phyloP scores from a whole-genome alignment of 306 rosid species.

The Begonia fuchsioides region DNA sequence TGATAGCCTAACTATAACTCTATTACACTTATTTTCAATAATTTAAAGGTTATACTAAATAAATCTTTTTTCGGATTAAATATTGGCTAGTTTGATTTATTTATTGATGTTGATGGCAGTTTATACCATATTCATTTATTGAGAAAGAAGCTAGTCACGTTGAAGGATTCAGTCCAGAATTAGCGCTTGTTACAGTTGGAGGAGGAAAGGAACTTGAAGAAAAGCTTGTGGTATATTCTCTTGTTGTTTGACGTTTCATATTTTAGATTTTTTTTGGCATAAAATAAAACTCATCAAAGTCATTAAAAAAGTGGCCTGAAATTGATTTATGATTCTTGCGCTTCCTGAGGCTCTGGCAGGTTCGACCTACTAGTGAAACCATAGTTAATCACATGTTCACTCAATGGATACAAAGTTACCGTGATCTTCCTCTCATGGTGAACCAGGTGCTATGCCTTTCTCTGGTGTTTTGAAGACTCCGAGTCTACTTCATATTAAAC shows the following conservation, averaged over 20 bases:
- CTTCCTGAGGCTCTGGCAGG: slow-evolving; percentile 92
- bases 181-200: slow-evolving; percentile 83
- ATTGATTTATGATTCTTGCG: slow-evolving; percentile 67
- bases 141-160: slow-evolving; percentile 99
- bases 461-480: slow-evolving; percentile 1
- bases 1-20: too few relatives aligned
- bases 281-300: background rate
- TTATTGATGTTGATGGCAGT: slow-evolving; percentile 31
- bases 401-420: slow-evolving; percentile 93
- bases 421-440: slow-evolving; percentile 87
- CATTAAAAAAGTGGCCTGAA: slow-evolving; percentile 42
- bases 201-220: slow-evolving; percentile 99
- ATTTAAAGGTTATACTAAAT: too few relatives aligned
- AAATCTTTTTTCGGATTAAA: too few relatives aligned
- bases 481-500: slow-evolving; percentile 1
- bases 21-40: too few relatives aligned
- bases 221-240: slow-evolving; percentile 68
- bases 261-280: background rate
- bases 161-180: slow-evolving; percentile 92
- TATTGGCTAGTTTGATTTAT: background rate
- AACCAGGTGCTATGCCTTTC: slow-evolving; percentile 49
- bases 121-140: slow-evolving; percentile 85
- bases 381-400: slow-evolving; percentile 97
- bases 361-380: slow-evolving; percentile 87
- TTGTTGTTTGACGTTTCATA: background rate